Evolutionary conservation across 176 grass and related monocot genomes (phyloP).

Genomic region (Avena eriantha): DNA sequence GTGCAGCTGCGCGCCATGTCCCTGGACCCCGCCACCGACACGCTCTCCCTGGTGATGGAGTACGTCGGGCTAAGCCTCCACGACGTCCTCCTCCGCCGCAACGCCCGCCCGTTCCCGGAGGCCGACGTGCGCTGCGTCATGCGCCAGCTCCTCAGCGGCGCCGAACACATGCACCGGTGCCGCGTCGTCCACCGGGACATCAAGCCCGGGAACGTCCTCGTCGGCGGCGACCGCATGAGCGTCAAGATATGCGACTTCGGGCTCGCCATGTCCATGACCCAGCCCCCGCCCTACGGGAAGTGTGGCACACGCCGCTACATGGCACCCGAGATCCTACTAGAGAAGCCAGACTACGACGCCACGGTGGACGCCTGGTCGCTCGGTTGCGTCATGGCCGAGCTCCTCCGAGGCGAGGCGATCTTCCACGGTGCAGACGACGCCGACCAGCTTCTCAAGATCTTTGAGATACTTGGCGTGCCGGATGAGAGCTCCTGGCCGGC

Average conservation of each 20-base stretch:
- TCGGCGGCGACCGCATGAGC: constrained; percentile 8
- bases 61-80: constrained; percentile 47
- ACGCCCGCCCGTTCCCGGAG: constrained; percentile 26
- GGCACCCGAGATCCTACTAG: constrained; percentile 15
- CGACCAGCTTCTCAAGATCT: constrained; percentile 21
- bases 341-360: constrained; percentile 15
- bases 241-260: constrained; percentile 33
- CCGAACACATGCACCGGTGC: constrained; percentile 41
- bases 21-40: neutral
- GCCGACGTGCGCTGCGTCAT: constrained; percentile 36
- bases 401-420: neutral
- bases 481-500: neutral
- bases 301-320: neutral
- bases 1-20: constrained; percentile 47
- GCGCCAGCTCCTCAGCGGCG: constrained; percentile 47
- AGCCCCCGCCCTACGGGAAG: neutral
- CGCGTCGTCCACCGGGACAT: constrained; percentile 60
- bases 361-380: constrained; percentile 7
- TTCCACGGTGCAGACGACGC: neutral
- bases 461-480: neutral
- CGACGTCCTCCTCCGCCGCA: constrained; percentile 28
- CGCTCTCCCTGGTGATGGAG: constrained; percentile 57
- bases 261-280: neutral
- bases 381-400: constrained; percentile 25
- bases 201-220: constrained; percentile 53